phyloP scores from a whole-genome alignment of 73 alveolate genomes.

The Paramecium pentaurelia region DNA sequence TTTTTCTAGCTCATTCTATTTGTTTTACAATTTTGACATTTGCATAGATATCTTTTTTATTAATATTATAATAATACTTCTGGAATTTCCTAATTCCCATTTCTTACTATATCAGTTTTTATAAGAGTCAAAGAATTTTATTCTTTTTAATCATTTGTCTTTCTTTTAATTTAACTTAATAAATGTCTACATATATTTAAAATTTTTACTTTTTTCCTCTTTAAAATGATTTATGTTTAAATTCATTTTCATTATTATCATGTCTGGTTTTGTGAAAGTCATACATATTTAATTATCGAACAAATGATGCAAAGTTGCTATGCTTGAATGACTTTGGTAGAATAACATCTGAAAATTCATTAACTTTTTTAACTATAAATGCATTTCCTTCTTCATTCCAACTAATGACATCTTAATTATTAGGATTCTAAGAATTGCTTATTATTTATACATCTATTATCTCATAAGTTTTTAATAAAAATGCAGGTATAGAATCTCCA shows the following conservation, averaged over 20 bases:
- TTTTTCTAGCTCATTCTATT: conserved; percentile 13
- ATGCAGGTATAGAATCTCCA: conserved; percentile 40
- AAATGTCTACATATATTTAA: not conserved
- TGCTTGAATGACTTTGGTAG: conserved; percentile 96
- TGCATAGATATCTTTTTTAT: not conserved
- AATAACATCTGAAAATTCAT: conserved; percentile 92
- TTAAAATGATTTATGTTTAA: conserved; percentile 54
- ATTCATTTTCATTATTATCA: conserved; percentile 62
- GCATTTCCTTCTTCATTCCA: conserved; percentile 95
- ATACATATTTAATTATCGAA: conserved; percentile 92
- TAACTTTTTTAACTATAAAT: conserved; percentile 84
- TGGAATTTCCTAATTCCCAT: not conserved
- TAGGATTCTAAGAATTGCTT: conserved; percentile 66
- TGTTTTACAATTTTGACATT: not conserved
- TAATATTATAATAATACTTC: not conserved
- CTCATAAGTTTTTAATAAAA: conserved; percentile 23
- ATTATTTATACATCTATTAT: conserved; percentile 1
- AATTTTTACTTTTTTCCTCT: conserved; percentile 53
- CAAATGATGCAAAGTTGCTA: conserved; percentile 96
- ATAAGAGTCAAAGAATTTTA: conserved; percentile 2
- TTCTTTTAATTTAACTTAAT: not conserved
- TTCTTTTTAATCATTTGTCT: conserved; percentile 30
- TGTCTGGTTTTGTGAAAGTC: conserved; percentile 81
- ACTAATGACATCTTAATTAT: conserved; percentile 79
- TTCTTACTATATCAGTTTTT: not conserved